Evolutionary conservation across 2,329 filamentous ascomycete species (phyloP).

Genomic region (Alternaria rosae): DNA sequence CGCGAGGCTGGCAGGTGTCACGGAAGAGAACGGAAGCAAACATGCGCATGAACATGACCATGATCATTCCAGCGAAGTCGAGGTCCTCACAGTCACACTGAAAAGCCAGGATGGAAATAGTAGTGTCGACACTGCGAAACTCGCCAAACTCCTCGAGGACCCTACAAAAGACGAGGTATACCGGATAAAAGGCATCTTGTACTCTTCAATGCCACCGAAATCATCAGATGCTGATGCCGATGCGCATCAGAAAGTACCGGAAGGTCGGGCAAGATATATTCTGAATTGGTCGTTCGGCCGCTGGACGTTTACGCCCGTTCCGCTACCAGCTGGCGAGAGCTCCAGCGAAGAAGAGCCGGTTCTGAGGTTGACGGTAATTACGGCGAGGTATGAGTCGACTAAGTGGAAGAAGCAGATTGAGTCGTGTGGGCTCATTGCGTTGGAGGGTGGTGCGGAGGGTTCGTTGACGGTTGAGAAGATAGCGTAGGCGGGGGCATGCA

Average conservation of each 20-base stretch:
- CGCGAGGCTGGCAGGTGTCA: slow-evolving; percentile 70
- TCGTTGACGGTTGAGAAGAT: slow-evolving; percentile 32
- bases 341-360: slow-evolving; percentile 59
- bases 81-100: slow-evolving; percentile 85
- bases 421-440: slow-evolving; percentile 55
- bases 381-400: slow-evolving; percentile 74
- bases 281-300: slow-evolving; percentile 98
- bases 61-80: slow-evolving; percentile 82
- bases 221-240: slow-evolving; percentile 53
- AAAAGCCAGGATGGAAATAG: slow-evolving; percentile 58
- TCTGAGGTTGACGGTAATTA: slow-evolving; percentile 77
- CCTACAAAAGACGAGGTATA: slow-evolving; percentile 95
- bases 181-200: slow-evolving; percentile 81
- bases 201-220: slow-evolving; percentile 54
- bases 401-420: slow-evolving; percentile 81
- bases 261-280: slow-evolving; percentile 71
- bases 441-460: slow-evolving; percentile 32
- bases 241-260: slow-evolving; percentile 45
- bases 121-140: slow-evolving; percentile 66
- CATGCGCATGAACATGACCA: slow-evolving; percentile 55
- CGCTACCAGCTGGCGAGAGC: slow-evolving; percentile 45
- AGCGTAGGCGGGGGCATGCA: no score
- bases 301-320: slow-evolving; percentile 82
- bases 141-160: slow-evolving; percentile 65
- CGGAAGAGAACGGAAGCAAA: slow-evolving; percentile 54